Conservation (phyloP, 495 filamentous ascomycete genomes). For the Chaetomium cochliodes region DNA sequence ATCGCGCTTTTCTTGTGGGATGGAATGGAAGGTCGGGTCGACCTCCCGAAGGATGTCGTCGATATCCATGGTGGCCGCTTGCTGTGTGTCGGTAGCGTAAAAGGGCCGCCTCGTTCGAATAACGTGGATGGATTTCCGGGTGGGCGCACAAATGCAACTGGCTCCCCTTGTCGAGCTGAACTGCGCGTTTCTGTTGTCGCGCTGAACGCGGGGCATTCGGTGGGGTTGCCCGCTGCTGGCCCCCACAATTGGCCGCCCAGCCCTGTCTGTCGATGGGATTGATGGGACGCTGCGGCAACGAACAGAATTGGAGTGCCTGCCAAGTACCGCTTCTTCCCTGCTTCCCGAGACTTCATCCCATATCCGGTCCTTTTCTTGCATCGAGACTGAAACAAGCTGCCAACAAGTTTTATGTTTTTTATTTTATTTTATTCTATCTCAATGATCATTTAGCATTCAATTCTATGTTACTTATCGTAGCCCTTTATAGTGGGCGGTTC, state of each 20-base stretch:
- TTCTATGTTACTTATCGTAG: too few species aligned
- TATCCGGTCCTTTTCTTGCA: neutral
- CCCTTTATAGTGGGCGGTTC: too few species aligned
- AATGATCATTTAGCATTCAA: too few species aligned
- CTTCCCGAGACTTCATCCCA: neutral
- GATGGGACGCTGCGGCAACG: neutral
- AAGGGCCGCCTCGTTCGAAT: neutral
- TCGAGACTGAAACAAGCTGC: neutral
- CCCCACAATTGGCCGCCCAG: neutral
- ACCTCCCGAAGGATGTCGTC: slow-evolving; percentile 84
- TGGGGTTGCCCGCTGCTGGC: slow-evolving; percentile 1
- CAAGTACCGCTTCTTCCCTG: neutral
- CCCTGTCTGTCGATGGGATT: slow-evolving; percentile 1
- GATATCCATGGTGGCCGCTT: slow-evolving; percentile 65
- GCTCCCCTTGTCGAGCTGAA: too few species aligned
- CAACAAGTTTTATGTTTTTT: too few species aligned
- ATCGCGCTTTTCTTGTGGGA: slow-evolving; percentile 66
- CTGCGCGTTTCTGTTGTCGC: slow-evolving; percentile 5
- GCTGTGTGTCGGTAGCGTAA: neutral
- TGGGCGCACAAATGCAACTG: neutral
- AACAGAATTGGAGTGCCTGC: neutral
- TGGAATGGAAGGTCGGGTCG: slow-evolving; percentile 56
- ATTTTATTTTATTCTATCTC: too few species aligned
- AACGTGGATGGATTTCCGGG: neutral
- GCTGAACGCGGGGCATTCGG: slow-evolving; percentile 6